These are phyloP conservation scores for Solanum paucissectum DNA, from an alignment of 257 asterid genomes.

Conservation along the genomic window DNA sequence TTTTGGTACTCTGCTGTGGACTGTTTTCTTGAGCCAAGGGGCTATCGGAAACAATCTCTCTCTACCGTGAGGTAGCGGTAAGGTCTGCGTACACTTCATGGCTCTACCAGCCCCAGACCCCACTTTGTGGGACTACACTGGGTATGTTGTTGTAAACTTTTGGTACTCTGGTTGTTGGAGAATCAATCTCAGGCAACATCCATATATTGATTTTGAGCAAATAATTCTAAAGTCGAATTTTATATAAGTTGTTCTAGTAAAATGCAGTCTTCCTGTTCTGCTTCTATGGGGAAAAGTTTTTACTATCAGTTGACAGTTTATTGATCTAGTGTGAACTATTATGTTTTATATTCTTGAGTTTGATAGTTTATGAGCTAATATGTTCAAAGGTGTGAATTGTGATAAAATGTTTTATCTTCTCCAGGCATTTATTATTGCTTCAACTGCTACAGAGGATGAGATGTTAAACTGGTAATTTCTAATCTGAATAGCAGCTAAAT, in stretches of 20 bases:
- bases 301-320: neutral
- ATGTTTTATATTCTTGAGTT: neutral
- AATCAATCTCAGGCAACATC: neutral
- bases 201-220: neutral
- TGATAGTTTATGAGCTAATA: neutral
- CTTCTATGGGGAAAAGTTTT: neutral
- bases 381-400: neutral
- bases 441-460: constrained; percentile 96
- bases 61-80: neutral
- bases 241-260: neutral
- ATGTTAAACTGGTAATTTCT: constrained; percentile 75
- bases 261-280: neutral
- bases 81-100: neutral
- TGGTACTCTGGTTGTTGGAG: neutral
- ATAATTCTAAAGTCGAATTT: neutral
- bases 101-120: neutral
- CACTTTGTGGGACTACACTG: neutral
- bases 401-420: neutral
- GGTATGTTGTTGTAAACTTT: neutral
- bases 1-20: neutral
- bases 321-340: neutral
- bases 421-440: constrained; percentile 97
- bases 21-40: neutral
- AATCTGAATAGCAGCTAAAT: neutral
- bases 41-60: neutral